These are phyloP conservation scores for Pueraria montana DNA, from an alignment of 306 rosid species.

Conservation along the genomic window DNA sequence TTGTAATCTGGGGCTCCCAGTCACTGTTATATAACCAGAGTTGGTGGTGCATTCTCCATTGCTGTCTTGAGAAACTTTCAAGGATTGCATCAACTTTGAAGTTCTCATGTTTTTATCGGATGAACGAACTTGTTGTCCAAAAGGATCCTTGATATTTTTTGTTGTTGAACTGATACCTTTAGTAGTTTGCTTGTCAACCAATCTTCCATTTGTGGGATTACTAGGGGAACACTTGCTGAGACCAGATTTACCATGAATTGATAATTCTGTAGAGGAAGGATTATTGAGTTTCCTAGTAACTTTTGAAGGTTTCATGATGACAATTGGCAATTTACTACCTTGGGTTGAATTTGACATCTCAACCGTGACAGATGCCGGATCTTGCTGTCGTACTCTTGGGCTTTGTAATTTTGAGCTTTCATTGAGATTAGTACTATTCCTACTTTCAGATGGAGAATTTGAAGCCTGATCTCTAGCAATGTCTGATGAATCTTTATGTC, in stretches of 20 bases:
- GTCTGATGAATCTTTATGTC: conserved; percentile 55
- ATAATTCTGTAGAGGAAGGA: conserved; percentile 45
- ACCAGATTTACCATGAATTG: conserved; percentile 49
- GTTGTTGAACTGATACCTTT: conserved; percentile 52
- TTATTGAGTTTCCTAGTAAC: conserved; percentile 53
- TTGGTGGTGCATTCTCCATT: conserved; percentile 50
- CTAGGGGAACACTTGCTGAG: conserved; percentile 45
- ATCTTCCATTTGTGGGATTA: conserved; percentile 56
- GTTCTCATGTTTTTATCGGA: conserved; percentile 52
- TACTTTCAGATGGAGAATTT: conserved; percentile 52
- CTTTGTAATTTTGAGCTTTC: conserved; percentile 58
- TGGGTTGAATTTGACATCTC: conserved; percentile 52
- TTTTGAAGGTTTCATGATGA: conserved; percentile 72
- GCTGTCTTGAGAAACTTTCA: conserved; percentile 48
- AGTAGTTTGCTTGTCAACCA: conserved; percentile 52
- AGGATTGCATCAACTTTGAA: conserved; percentile 54
- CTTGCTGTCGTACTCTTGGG: conserved; percentile 54
- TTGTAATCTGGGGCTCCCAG: conserved; percentile 68
- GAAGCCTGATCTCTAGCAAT: conserved; percentile 59
- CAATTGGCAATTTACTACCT: conserved; percentile 58
- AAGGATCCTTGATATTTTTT: conserved; percentile 47
- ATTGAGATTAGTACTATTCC: conserved; percentile 40
- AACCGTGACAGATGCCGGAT: conserved; percentile 35
- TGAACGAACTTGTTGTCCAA: conserved; percentile 44
- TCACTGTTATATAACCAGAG: conserved; percentile 51